Percentiles rank a stretch among this genome's conserved stretches.
These are phyloP conservation scores for Scutellaria baicalensis DNA, from an alignment of 257 asterid species.

Conservation along the genomic window DNA sequence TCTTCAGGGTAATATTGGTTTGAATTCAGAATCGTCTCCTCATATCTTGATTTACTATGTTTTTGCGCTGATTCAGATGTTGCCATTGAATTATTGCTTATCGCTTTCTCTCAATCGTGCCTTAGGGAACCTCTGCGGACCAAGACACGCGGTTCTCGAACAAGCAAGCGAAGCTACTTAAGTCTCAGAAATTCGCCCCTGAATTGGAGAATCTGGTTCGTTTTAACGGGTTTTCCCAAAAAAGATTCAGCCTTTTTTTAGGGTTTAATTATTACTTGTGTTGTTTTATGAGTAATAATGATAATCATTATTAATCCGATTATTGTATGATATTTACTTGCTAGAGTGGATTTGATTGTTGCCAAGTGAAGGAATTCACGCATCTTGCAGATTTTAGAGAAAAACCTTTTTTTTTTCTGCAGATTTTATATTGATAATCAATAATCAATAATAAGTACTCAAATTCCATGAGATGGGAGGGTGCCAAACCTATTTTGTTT, in stretches of 20 bases:
- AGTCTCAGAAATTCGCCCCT: constrained; percentile 92
- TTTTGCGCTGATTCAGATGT: constrained; percentile 15
- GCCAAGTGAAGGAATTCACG: not conserved
- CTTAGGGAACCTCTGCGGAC: constrained; percentile 94
- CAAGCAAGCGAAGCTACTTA: constrained; percentile 90
- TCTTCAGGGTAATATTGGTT: constrained; percentile 64
- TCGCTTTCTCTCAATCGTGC: not conserved
- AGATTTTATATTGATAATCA: not conserved
- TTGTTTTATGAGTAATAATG: not conserved
- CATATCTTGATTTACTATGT: not conserved
- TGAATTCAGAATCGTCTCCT: not conserved
- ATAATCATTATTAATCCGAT: not conserved
- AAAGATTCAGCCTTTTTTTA: not conserved
- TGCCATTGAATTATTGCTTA: not conserved
- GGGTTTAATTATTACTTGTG: not conserved
- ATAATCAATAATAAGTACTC: not conserved
- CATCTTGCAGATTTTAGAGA: not conserved
- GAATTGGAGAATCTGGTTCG: constrained; percentile 91
- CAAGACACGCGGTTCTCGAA: constrained; percentile 99
- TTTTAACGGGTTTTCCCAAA: not conserved
- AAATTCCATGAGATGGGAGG: not conserved
- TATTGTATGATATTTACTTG: not conserved
- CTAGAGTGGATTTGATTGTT: constrained; percentile 12
- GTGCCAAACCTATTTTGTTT: constrained; percentile 1
- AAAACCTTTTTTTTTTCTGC: not conserved